A percentile compares a stretch with the other conserved stretches of the same genome.
Evolutionary conservation across 176 grass and related monocot genomes (phyloP).

Genomic region (Puya raimondii): DNA sequence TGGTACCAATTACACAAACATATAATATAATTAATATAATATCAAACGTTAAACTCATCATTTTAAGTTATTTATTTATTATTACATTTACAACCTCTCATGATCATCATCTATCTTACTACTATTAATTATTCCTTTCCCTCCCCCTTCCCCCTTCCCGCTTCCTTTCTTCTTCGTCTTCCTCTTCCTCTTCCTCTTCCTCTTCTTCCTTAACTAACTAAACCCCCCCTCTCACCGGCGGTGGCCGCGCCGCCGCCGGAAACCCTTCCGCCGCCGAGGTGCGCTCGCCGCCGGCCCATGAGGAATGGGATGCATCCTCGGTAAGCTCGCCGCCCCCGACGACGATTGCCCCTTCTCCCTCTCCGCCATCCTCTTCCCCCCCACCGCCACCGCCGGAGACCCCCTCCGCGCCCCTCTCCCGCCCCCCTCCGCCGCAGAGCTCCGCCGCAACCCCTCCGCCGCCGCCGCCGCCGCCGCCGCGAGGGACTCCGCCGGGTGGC

Average conservation of each 20-base stretch:
- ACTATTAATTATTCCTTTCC: slow-evolving; percentile 14
- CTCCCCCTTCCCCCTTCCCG: slow-evolving; percentile 11
- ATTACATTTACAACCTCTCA: too few relatives aligned
- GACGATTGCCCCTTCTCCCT: slow-evolving; percentile 13
- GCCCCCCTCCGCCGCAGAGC: slow-evolving; percentile 18
- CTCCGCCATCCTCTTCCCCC: slow-evolving; percentile 44
- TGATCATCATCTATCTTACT: too few relatives aligned
- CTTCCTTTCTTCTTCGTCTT: neutral
- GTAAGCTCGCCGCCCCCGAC: slow-evolving; percentile 44
- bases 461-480: slow-evolving; percentile 21
- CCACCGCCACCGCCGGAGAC: neutral
- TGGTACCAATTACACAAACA: too few relatives aligned
- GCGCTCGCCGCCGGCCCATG: slow-evolving; percentile 25
- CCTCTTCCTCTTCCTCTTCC: neutral
- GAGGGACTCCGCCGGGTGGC: slow-evolving; percentile 65
- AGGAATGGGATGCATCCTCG: slow-evolving; percentile 79
- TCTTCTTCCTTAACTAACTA: neutral
- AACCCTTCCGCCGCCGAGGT: neutral
- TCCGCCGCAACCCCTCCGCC: slow-evolving; percentile 18
- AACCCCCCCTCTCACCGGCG: neutral
- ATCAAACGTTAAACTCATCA: too few relatives aligned
- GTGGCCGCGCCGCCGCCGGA: slow-evolving; percentile 9
- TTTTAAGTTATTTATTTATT: too few relatives aligned
- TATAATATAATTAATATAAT: too few relatives aligned
- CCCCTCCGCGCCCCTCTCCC: slow-evolving; percentile 32